Evolutionary conservation across 2,329 filamentous ascomycete genomes (phyloP).

Genomic region (Talaromyces albobiverticillius): DNA sequence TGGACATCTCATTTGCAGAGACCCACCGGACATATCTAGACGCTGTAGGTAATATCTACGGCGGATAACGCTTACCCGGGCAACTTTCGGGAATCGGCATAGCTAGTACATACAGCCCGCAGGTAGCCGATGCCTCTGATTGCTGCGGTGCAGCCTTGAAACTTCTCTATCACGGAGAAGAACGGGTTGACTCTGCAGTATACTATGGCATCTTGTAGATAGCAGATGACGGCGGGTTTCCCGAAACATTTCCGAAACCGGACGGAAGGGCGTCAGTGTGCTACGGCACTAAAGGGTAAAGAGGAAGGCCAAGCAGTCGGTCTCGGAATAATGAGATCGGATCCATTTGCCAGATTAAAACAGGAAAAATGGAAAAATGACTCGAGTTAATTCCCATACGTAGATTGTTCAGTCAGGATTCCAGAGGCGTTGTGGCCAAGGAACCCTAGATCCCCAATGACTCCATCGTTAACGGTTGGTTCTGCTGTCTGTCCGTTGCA

Average conservation of each 20-base stretch:
- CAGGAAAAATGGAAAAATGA: neutral
- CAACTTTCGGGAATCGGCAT: neutral
- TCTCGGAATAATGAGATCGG: constrained; percentile 1
- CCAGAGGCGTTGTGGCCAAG: too few relatives aligned
- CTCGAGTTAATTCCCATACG: neutral
- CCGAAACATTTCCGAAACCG: neutral
- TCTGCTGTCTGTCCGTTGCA: too few relatives aligned
- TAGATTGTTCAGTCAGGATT: too few relatives aligned
- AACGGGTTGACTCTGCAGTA: too few relatives aligned
- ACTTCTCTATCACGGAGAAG: too few relatives aligned
- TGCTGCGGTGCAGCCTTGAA: too few relatives aligned
- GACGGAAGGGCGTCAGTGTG: too few relatives aligned
- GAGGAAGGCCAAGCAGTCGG: neutral
- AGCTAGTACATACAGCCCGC: neutral
- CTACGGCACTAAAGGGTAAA: neutral
- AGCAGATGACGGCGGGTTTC: neutral
- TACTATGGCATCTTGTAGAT: too few relatives aligned
- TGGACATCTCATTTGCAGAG: neutral
- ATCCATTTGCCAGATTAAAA: neutral
- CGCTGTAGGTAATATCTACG: neutral
- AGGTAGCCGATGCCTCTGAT: neutral
- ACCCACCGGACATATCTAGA: neutral
- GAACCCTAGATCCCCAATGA: too few relatives aligned
- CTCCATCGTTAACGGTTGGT: too few relatives aligned
- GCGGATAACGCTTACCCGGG: neutral